Percentiles rank a stretch among this genome's conserved stretches.
Conservation (phyloP, 1,284 basidiomycete species). For the Erythrobasidium hasegawianum region DNA sequence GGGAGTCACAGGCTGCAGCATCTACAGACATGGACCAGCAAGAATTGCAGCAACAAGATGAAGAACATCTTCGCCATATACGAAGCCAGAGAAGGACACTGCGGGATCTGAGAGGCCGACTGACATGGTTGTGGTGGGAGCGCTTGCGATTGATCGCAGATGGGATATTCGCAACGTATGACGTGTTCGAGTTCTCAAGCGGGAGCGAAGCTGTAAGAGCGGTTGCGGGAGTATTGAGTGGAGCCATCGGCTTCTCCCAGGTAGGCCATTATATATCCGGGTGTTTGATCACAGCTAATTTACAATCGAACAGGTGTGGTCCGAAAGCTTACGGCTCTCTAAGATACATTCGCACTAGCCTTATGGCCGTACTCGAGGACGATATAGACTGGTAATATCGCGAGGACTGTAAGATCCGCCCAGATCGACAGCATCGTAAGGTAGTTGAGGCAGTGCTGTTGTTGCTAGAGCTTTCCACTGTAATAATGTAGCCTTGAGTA, state of each 20-base stretch:
- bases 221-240: slow-evolving; percentile 22
- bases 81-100: slow-evolving; percentile 20
- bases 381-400: too few species aligned
- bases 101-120: slow-evolving; percentile 23
- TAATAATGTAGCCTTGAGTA: too few species aligned
- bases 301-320: slow-evolving; percentile 11
- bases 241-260: slow-evolving; percentile 29
- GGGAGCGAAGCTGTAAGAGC: slow-evolving; percentile 34
- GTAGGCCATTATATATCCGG: not conserved
- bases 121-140: slow-evolving; percentile 36
- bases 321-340: slow-evolving; percentile 8
- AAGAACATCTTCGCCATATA: slow-evolving; percentile 16
- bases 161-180: slow-evolving; percentile 32
- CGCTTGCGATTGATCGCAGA: slow-evolving; percentile 27
- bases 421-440: too few species aligned
- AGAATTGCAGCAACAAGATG: slow-evolving; percentile 4
- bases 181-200: slow-evolving; percentile 31
- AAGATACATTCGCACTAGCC: too few species aligned
- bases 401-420: too few species aligned
- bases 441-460: too few species aligned
- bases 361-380: too few species aligned
- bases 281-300: not conserved
- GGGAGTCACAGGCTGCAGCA: not conserved
- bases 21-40: not conserved
- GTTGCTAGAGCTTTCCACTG: too few species aligned